Conservation (phyloP, 2,329 filamentous ascomycete genomes). For the Colletotrichum plurivorum region DNA sequence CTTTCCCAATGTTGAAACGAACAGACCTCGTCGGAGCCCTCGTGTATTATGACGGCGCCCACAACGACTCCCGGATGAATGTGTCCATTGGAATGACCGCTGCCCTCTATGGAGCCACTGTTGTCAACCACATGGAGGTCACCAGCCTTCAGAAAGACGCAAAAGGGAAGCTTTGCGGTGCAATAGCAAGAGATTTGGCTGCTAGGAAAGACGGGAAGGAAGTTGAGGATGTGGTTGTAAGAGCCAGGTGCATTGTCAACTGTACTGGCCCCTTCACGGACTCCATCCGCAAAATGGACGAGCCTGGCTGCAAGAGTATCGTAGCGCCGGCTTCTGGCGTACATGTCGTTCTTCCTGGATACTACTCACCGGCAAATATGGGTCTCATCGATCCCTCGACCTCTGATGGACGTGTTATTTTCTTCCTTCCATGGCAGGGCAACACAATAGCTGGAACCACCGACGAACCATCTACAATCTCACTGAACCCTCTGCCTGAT, state of each 20-base stretch:
- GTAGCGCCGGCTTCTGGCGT: slow-evolving; percentile 89
- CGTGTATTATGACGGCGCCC: slow-evolving; percentile 92
- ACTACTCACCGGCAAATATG: slow-evolving; percentile 89
- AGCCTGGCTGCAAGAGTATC: slow-evolving; percentile 79
- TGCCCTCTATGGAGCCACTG: slow-evolving; percentile 86
- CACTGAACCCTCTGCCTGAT: slow-evolving; percentile 80
- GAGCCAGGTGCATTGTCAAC: slow-evolving; percentile 87
- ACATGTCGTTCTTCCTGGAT: slow-evolving; percentile 88
- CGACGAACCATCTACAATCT: slow-evolving; percentile 81
- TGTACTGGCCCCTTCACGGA: slow-evolving; percentile 92
- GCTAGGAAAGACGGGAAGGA: slow-evolving; percentile 74
- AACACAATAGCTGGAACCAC: slow-evolving; percentile 94
- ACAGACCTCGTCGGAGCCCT: slow-evolving; percentile 84
- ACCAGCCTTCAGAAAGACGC: slow-evolving; percentile 82
- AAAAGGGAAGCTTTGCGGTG: slow-evolving; percentile 80
- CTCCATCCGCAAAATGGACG: slow-evolving; percentile 87
- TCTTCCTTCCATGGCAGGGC: slow-evolving; percentile 94
- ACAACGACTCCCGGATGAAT: slow-evolving; percentile 95
- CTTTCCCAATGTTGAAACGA: slow-evolving; percentile 90
- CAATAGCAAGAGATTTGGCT: slow-evolving; percentile 79
- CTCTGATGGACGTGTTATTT: slow-evolving; percentile 90
- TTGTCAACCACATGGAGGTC: slow-evolving; percentile 88
- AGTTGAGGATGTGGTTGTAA: slow-evolving; percentile 76
- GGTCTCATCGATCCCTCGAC: slow-evolving; percentile 89
- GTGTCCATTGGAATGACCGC: slow-evolving; percentile 90